These are phyloP conservation scores for Volvox carteri DNA, from an alignment of 163 green algal genomes.

Conservation along the genomic window DNA sequence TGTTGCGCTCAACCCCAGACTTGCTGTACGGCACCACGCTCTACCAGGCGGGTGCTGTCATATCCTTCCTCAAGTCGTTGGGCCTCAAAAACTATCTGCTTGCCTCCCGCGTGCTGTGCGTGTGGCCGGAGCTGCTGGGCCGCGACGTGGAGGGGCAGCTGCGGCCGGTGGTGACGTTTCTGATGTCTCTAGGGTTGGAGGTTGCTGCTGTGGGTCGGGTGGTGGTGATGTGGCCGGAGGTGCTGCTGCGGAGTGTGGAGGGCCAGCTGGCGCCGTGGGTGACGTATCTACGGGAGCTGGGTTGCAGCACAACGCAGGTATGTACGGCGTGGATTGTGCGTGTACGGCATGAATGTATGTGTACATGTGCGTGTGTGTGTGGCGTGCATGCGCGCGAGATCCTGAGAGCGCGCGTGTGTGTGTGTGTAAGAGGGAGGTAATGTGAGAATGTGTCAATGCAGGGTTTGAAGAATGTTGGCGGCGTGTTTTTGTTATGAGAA, in stretches of 20 bases:
- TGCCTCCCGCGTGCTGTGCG: constrained; percentile 60
- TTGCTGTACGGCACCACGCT: constrained; percentile 49
- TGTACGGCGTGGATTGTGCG: no score
- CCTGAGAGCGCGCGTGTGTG: no score
- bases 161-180: constrained; percentile 52
- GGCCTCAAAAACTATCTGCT: constrained; percentile 67
- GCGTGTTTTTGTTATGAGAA: no score
- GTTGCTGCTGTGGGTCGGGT: constrained; percentile 34
- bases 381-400: no score
- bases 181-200: constrained; percentile 59
- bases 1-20: constrained; percentile 49
- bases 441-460: no score
- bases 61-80: constrained; percentile 64
- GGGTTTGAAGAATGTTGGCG: no score
- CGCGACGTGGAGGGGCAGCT: constrained; percentile 58
- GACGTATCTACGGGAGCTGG: constrained; percentile 53
- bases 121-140: constrained; percentile 55
- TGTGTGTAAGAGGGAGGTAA: no score
- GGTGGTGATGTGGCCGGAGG: constrained; percentile 62
- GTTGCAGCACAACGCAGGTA: constrained; percentile 60
- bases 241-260: constrained; percentile 56
- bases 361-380: no score
- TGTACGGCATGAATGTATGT: no score
- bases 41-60: constrained; percentile 53
- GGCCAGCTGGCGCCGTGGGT: constrained; percentile 60